Evolutionary conservation across 345 rosid genomes (phyloP), one percentile per base, ranked within the genome.

Genomic region (Mallotus nudiflorus): DNA sequence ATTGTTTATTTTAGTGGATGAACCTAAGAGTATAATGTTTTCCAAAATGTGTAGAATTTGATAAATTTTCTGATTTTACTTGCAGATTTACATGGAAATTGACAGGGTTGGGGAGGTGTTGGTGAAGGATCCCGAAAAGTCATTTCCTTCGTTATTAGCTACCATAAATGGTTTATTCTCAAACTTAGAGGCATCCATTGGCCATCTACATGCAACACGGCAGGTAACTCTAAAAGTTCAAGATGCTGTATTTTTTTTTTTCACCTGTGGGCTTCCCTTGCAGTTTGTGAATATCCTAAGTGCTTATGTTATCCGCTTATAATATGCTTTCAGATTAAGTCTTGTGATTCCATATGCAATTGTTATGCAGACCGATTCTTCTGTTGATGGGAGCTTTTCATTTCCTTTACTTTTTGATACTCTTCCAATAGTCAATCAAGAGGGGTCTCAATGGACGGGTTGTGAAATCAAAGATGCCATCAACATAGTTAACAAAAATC

Each of bases 81-180:
- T 69, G 20, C 74, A 94, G 98, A 81, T 94, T 73, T 90, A 90
- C 74, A 57, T 85, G 67, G 95, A 91, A 73, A 85, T 91, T 73
- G 89, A 88, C 46, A 88, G 72, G 85, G 60, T 74, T 63, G 91
- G 91, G n/a, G 86, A 88, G 71, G 91, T 88, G 63, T 81, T 88
- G 50, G 75, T 85, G 79, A 81, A 86, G 62, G 85, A 85, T 81
- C 89, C 97, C 3, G 87, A 82, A 71, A 88, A 77, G 75, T 76
- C 88, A 25, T 63, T 90, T 67, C 83, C 91, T 9, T 75, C 84
- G 18, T 69, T 94, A 58, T 71, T 87, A 75, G 75, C 76, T 55
- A 64, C 81, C 54, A 75, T 94, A 27, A 75, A 85, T 69, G 71
- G 68, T 49, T 81, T 88, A 71, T 86, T 94, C 78, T 84, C 81